These are phyloP conservation scores for Seiridium unicorne DNA, from an alignment of 2,329 filamentous ascomycete species.

Conservation along the genomic window DNA sequence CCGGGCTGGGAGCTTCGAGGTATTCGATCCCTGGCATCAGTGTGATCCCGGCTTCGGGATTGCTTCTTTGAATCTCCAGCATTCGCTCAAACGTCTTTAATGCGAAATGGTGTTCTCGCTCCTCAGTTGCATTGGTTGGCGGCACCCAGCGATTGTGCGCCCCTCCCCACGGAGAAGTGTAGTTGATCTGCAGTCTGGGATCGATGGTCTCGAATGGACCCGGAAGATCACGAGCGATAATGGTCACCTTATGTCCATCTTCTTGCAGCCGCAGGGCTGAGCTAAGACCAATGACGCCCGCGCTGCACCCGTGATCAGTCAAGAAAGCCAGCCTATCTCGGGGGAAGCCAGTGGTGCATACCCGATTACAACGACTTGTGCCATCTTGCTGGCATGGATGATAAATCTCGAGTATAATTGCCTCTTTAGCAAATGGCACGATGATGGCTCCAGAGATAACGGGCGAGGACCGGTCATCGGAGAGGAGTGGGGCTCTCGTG, in stretches of 20 bases:
- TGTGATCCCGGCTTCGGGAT: constrained; percentile 44
- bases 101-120: constrained; percentile 41
- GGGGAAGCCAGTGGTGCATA: constrained; percentile 8
- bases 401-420: too few species aligned
- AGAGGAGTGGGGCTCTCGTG: not conserved
- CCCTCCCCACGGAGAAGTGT: constrained; percentile 57
- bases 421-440: too few species aligned
- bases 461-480: not conserved
- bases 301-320: constrained; percentile 31
- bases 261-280: constrained; percentile 44
- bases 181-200: constrained; percentile 41
- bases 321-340: not conserved
- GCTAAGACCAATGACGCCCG: constrained; percentile 52
- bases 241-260: constrained; percentile 36
- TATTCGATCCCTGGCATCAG: constrained; percentile 50
- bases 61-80: constrained; percentile 25
- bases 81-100: constrained; percentile 41
- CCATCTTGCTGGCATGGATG: constrained; percentile 13
- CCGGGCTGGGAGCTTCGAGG: constrained; percentile 41
- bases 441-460: not conserved
- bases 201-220: constrained; percentile 44
- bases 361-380: constrained; percentile 25
- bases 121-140: constrained; percentile 28
- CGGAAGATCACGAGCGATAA: constrained; percentile 46
- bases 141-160: constrained; percentile 55